Base-by-base conservation (phyloP, 306 rosid genomes). In the Fagus crenata region DNA sequence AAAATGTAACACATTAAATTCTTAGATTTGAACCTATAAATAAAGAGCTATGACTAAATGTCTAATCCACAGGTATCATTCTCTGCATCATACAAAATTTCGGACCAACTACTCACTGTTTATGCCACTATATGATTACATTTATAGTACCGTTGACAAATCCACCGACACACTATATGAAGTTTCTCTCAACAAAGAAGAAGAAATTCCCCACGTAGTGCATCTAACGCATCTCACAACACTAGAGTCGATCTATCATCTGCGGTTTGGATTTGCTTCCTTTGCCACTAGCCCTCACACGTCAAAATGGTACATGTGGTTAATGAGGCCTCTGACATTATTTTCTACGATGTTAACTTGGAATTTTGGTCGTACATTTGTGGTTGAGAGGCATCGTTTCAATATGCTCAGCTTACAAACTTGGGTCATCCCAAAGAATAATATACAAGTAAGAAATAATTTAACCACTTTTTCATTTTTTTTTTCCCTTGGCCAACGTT, bases 81-180 rank as follows among this genome's bases (percentile, higher is more conserved):
- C 83, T 0, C 69, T 83, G n/a, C 85, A 86, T 43, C 87, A 86
- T 70, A 83, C 87, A 1, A 84, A 86, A 51, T 86, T 86, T 49
- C 53, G 82, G 33, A 77, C 80, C 35, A 77, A 80, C 11, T 84
- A 84, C 84, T 80, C 84, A 0, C 65, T 80, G 2, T 84, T 80
- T 7, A 80, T 84, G 87, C 84, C 87, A 0, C 0, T 84, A 2
- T 84, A 84, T 39, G 87, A 84, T 15, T 80, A 60, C 77, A 59
- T 84, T 1, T 80, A 80, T 9, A 79, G 71, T 14, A 84, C 87
- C 6, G 14, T 51, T 77, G 87, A 84, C 65, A 71, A 80, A 18
- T 76, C 84, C 28, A 22, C 77, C 0, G 71, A 80, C 72, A 0
- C 53, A 22, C 70, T 80, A 2, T 17, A 80, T 51, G 31, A 76